Conservation (phyloP, 2,329 filamentous ascomycete genomes). For the Lithohypha guttulata region DNA sequence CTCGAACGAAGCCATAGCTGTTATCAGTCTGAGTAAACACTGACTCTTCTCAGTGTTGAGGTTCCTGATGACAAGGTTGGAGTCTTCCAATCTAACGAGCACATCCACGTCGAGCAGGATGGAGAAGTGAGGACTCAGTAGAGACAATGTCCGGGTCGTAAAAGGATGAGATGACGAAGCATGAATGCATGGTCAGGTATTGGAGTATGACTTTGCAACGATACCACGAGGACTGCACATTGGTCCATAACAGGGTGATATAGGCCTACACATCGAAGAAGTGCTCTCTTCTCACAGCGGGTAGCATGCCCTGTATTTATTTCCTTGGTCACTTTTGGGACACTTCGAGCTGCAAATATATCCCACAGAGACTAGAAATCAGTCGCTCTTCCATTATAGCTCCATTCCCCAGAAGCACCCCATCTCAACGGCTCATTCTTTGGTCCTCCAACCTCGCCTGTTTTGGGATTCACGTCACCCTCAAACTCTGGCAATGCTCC, state of each 20-base stretch:
- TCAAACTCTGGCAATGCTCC: conserved; percentile 86
- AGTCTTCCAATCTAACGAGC: conserved; percentile 56
- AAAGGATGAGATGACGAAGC: too few relatives aligned
- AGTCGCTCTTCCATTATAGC: conserved; percentile 87
- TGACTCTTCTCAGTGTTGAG: conserved; percentile 55
- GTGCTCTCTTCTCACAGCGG: too few relatives aligned
- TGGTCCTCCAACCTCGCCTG: conserved; percentile 87
- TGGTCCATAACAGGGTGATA: too few relatives aligned
- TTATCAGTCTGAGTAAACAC: too few relatives aligned
- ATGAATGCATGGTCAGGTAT: background rate
- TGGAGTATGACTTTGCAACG: conserved; percentile 1
- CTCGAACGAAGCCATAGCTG: background rate
- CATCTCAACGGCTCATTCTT: conserved; percentile 94
- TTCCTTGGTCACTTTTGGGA: too few relatives aligned
- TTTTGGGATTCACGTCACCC: conserved; percentile 83
- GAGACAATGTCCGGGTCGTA: background rate
- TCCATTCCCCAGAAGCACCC: conserved; percentile 71
- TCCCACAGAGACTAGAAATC: conserved; percentile 77
- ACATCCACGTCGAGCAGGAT: conserved; percentile 72
- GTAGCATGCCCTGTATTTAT: too few relatives aligned
- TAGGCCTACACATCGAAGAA: too few relatives aligned
- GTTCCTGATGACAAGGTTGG: conserved; percentile 57
- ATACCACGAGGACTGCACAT: too few relatives aligned
- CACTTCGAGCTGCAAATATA: too few relatives aligned
- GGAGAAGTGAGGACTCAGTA: conserved; percentile 61